Evolutionary conservation across 176 grass and related monocot species (phyloP).

Genomic region (Zizania latifolia): DNA sequence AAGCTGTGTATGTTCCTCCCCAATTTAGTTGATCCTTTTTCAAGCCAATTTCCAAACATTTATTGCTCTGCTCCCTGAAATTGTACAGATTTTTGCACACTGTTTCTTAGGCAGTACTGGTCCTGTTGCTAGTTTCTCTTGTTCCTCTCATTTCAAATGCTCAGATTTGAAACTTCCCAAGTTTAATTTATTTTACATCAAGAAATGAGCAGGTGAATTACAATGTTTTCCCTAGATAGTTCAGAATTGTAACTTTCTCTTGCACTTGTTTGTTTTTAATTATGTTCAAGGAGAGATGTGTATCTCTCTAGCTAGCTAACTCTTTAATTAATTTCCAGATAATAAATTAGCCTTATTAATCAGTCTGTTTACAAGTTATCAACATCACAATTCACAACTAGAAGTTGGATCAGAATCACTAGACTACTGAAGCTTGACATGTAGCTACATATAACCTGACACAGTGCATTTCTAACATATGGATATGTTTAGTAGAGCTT

Average conservation of each 20-base stretch:
- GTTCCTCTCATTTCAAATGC: not conserved
- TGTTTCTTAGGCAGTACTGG: not conserved
- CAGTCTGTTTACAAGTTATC: not conserved
- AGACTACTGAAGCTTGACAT: not conserved
- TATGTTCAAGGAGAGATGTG: not conserved
- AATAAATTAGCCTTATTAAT: not conserved
- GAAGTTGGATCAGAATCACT: not conserved
- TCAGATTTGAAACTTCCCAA: not conserved
- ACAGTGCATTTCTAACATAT: not conserved
- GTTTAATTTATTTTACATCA: not conserved
- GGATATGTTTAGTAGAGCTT: too few species aligned
- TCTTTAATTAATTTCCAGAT: not conserved
- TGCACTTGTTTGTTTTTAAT: not conserved
- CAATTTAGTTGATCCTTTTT: not conserved
- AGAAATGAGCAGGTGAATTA: not conserved
- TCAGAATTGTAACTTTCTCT: not conserved
- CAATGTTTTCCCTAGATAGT: not conserved
- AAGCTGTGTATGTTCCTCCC: not conserved
- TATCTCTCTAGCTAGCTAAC: too few species aligned
- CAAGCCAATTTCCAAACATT: not conserved
- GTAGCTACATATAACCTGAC: not conserved
- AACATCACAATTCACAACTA: not conserved
- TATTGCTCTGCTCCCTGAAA: constrained; percentile 15
- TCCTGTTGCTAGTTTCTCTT: not conserved
- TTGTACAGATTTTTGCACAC: not conserved